Base-by-base conservation (phyloP, 306 rosid species). In the Cucumis cinereus region DNA sequence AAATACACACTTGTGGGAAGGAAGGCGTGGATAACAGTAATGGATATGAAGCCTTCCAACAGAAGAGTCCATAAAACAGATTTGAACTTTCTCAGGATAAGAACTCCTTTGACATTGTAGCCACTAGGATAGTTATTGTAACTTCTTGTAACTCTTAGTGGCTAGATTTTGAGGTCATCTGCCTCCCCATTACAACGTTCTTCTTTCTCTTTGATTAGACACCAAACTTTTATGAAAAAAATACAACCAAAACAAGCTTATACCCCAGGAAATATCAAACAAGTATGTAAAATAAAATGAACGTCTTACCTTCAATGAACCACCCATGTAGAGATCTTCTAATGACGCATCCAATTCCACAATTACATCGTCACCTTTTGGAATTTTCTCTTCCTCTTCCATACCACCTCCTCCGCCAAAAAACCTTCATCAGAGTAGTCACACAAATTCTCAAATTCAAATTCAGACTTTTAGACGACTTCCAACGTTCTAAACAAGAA, bases 241-340 rank as follows among this genome's bases (percentile, higher is more conserved):
- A 66, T 26, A 67, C 53, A 67, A 20, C 4, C 17, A 35, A 4
- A 33, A 24, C 45, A 63, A 63, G 7, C 35, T 35, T 1, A 15
- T 35, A 8, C 10, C 24, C 36, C 10, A 0, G 59, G 43, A 71
- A 26, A 71, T 16, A 71, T 16, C 19, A 23, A 41, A 23, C 75
- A 26, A 4, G 8, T 47, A 70, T 47, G 56, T 47, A 24, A 70
- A 70, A 47, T 47, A 47, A 70, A 70, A 47, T 47, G 56, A 72
- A 17, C 4, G 56, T 55, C 77, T 85, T 81, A 91, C 99, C 91
- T 92, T 88, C 82, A 94, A 86, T 54, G 99, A 86, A 77, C 97
- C 99, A 30, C 99, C 99, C 96, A 92, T 88, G 81, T 94, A 94
- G 73, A 94, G 84, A 86, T 94, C 99, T 81, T 92, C 99, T 30